A percentile compares a stretch with the other conserved stretches of the same genome.
phyloP scores from a whole-genome alignment of 1,139 yeast species.

The Yamadazyma epiphylla region DNA sequence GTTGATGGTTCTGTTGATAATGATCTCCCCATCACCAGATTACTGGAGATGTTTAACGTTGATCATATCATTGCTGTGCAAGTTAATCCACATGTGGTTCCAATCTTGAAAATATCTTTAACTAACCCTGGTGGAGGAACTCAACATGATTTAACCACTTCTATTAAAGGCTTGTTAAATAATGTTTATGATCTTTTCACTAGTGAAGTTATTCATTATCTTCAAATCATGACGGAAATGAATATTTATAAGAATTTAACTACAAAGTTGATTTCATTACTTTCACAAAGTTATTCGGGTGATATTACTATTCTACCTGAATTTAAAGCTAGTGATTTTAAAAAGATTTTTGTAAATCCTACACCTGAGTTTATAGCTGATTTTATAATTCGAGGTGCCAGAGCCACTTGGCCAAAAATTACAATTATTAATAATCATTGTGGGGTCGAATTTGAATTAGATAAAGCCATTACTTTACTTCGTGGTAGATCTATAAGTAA shows the following conservation, averaged over 20 bases:
- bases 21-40: constrained; percentile 83
- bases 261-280: constrained; percentile 67
- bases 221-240: constrained; percentile 68
- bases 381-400: constrained; percentile 76
- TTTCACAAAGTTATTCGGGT: constrained; percentile 87
- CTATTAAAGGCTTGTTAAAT: constrained; percentile 50
- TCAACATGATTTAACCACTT: constrained; percentile 57
- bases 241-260: constrained; percentile 73
- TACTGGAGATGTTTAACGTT: constrained; percentile 94
- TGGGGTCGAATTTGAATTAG: constrained; percentile 83
- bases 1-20: constrained; percentile 96
- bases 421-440: constrained; percentile 84
- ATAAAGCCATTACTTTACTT: constrained; percentile 65
- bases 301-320: constrained; percentile 91
- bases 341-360: constrained; percentile 72
- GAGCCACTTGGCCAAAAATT: constrained; percentile 91
- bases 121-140: constrained; percentile 69
- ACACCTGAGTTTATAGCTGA: constrained; percentile 68
- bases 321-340: constrained; percentile 53
- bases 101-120: constrained; percentile 66
- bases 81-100: constrained; percentile 94
- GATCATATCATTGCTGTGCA: constrained; percentile 97
- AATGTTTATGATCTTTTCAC: constrained; percentile 57
- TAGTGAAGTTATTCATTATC: constrained; percentile 73
- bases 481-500: constrained; percentile 57